A percentile compares a stretch with the other conserved stretches of the same genome.
Evolutionary conservation across 2,329 filamentous ascomycete genomes (phyloP).

Genomic region (Xylaria sp.): DNA sequence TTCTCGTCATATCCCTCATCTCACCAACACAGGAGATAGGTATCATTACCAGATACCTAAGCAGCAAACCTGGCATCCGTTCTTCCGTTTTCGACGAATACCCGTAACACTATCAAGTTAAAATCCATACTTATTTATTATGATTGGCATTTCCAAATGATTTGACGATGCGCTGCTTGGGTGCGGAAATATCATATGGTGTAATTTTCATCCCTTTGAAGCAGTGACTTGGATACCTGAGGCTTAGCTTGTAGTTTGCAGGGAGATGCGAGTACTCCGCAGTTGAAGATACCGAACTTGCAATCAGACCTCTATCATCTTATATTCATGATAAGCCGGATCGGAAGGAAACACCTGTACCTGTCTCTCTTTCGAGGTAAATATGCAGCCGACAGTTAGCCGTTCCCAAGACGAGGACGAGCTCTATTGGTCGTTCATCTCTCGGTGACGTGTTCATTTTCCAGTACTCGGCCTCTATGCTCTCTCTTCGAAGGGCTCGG

Average conservation of each 20-base stretch:
- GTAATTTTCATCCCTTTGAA: neutral
- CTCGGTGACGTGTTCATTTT: neutral
- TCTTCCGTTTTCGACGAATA: neutral
- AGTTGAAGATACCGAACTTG: neutral
- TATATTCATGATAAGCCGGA: neutral
- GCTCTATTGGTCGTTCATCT: neutral
- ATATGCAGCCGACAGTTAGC: neutral
- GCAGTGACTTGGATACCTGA: constrained; percentile 32
- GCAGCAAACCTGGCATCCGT: neutral
- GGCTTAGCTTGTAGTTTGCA: constrained; percentile 37
- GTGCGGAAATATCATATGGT: neutral
- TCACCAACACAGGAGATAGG: neutral
- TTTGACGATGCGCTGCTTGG: neutral
- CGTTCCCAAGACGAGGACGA: neutral
- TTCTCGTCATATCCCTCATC: neutral
- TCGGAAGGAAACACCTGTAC: neutral
- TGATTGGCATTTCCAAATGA: neutral
- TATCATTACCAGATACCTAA: neutral
- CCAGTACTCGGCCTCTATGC: too few relatives aligned
- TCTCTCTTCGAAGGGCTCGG: neutral
- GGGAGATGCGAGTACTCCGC: constrained; percentile 8
- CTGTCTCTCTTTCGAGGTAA: neutral
- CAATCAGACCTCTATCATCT: neutral
- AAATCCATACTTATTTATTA: neutral
- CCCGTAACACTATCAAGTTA: neutral